Base-by-base conservation (phyloP, 352 stramenopile genomes). In the Blastocystis sp. region DNA sequence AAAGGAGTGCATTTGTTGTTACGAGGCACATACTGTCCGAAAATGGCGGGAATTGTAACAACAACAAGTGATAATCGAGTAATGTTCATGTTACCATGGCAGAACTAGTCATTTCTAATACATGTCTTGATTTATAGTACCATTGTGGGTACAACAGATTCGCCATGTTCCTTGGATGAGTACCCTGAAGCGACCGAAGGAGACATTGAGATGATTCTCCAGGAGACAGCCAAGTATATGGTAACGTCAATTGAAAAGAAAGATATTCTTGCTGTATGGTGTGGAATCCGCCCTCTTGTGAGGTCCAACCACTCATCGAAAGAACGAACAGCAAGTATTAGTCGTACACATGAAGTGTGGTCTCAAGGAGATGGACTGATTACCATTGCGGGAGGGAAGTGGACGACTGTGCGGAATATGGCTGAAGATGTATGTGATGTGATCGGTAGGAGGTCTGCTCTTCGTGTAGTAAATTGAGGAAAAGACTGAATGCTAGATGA, bases 321-420 rank as follows among this genome's bases (percentile, higher is more conserved):
- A 90, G 91, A 90, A 30, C 92, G 94, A 75, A 97, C 95, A 17
- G 93, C 93, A 82, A 93, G 94, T 91, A 96, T 98, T 91, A 96
- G 93, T 40, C 95, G 95, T 42, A 95, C 97, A 79, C 95, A 98
- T 91, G 93, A 98, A 22, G 93, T 98, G 19, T 95, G 98, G 84
- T 93, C 97, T 7, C 94, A 93, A 0, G 87, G 93, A 9, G 95
- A 94, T 66, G 93, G 95, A 90, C 91, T 98, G 90, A 94, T 98
- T 42, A 98, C 95, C 54, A 97, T 98, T 89, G 95, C 95, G 22
- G 96, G 96, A 24, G 96, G 96, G 81, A 98, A 98, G 92, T 98
- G 96, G 96, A 98, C 96, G 7, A 98, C 96, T 54, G 98, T 97
- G 91, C 93, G 96, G 57, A 93, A 94, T 60, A 98, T 98, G 96